Evolutionary conservation across 805 yeast species (phyloP), one percentile per base, ranked within the genome.

Genomic region (Monosporozyma aquatica): DNA sequence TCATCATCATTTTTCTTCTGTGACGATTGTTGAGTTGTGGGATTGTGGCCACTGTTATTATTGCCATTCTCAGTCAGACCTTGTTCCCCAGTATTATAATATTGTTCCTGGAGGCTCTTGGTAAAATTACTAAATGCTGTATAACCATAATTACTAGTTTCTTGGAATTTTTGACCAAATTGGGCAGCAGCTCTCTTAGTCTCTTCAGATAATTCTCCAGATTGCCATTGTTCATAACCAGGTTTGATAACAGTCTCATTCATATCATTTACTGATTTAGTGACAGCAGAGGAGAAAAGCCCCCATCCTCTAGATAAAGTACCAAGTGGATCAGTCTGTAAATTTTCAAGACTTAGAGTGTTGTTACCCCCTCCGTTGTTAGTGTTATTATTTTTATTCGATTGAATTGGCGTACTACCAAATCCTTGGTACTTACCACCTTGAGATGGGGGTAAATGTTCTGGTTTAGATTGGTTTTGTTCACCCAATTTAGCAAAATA

Each of bases 301-400:
- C 95, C 89, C 96, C 97, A 92, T 18, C 98, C 97, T 64, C 80
- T 86, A 30, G 85, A 63, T 42, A 92, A 71, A 1, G 97, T 82
- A n/a, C 95, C 95, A 41, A 89, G 52, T 5, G 98, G 97, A 59
- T 92, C 97, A 30, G 61, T 65, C 61, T 82, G 94, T 40, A 84
- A 67, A 42, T 78, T 78, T 48, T 82, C 85, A 8, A 83, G 53
- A 6, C 82, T 76, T 53, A 86, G 71, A 1, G 67, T 58, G 38
- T 64, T 69, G 4, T 25, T 36, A 7, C 30, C 23, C 17, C 24
- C n/a, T 6, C 9, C 9, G 9, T 38, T 57, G 29, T 23, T 28
- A 22, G 30, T 38, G 4, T 33, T 34, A 15, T 27, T 17, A 11
- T 37, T 43, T 41, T 45, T 47, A 45, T 49, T 37, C 30, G 51